These are phyloP conservation scores for Misopates orontium DNA, from an alignment of 257 asterid genomes.

Conservation along the genomic window DNA sequence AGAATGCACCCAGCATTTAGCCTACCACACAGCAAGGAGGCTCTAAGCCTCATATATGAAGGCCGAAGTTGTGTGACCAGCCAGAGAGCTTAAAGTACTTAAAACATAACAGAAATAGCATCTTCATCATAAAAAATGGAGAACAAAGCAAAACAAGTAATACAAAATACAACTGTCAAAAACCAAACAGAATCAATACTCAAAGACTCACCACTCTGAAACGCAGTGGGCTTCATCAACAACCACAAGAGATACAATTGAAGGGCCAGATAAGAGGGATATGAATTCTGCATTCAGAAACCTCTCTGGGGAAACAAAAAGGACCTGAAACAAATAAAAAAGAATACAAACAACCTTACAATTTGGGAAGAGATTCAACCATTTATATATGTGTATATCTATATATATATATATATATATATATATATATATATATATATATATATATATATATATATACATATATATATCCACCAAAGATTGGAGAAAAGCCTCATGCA, in stretches of 20 bases:
- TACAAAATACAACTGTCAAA: slow-evolving; percentile 6
- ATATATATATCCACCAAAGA: slow-evolving; percentile 13
- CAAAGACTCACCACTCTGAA: slow-evolving; percentile 87
- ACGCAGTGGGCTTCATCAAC: slow-evolving; percentile 98
- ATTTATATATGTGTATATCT: too few species aligned
- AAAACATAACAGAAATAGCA: neutral
- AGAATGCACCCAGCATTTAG: slow-evolving; percentile 86
- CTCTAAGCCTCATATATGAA: slow-evolving; percentile 96
- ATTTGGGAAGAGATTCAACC: slow-evolving; percentile 18
- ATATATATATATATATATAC: too few species aligned
- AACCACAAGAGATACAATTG: slow-evolving; percentile 73
- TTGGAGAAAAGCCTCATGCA: too few species aligned
- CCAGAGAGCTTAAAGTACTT: slow-evolving; percentile 28
- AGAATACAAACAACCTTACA: slow-evolving; percentile 7
- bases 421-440: too few species aligned
- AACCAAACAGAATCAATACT: neutral
- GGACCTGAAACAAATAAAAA: slow-evolving; percentile 61
- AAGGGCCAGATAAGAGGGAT: slow-evolving; percentile 57
- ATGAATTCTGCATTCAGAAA: slow-evolving; percentile 72
- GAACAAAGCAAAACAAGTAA: slow-evolving; percentile 9
- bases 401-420: too few species aligned
- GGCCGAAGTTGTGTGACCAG: slow-evolving; percentile 99
- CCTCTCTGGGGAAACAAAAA: slow-evolving; percentile 98
- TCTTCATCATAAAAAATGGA: neutral
- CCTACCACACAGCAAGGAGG: slow-evolving; percentile 64